Evolutionary conservation across 441 rosid species (phyloP), one percentile per base, ranked within the genome.

Genomic region (Rhodomyrtus psidioides): DNA sequence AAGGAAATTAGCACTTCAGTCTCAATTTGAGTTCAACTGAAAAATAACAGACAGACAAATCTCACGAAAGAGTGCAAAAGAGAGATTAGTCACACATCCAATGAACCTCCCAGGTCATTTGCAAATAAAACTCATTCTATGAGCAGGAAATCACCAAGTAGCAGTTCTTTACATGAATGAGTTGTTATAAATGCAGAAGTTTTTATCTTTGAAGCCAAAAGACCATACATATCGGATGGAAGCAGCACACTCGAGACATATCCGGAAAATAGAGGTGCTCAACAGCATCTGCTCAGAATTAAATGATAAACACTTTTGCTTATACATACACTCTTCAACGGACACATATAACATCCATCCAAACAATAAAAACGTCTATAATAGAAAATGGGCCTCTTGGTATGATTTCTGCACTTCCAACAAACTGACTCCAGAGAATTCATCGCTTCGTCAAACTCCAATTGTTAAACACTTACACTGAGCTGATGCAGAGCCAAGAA

Each of bases 401-500:
- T 49, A 70, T 39, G 51, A 70, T 56, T 44, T 39, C 65, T 44
- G 51, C 76, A 2, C 1, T 56, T 27, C 26, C 30, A 39, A 39
- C 70, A 55, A 28, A 51, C 62, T 75, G n/a, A 70, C 21, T 55
- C 44, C 27, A 46, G n/a, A 39, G 83, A 54, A 30, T 30, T 85
- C 56, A 49, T 28, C 54, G 46, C n/a, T 57, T 49, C 44, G 23
- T 79, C 28, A 74, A 51, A 60, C 65, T 49, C 27, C 79, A 59
- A 51, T 26, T 39, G 3, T 28, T 17, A 82, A 86, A 62, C 55
- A 93, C 95, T 90, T 89, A 95, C 98, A 93, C 91, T 0, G 96
- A 88, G 83, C 86, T 54, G 79, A 91, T 90, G 87, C 98, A 95
- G 59, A 39, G 88, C 98, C 99, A 96, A 65, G 95, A 91, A 16